Evolutionary conservation across 2,329 filamentous ascomycete genomes (phyloP).

Genomic region (Exophiala phaeomuriformis): DNA sequence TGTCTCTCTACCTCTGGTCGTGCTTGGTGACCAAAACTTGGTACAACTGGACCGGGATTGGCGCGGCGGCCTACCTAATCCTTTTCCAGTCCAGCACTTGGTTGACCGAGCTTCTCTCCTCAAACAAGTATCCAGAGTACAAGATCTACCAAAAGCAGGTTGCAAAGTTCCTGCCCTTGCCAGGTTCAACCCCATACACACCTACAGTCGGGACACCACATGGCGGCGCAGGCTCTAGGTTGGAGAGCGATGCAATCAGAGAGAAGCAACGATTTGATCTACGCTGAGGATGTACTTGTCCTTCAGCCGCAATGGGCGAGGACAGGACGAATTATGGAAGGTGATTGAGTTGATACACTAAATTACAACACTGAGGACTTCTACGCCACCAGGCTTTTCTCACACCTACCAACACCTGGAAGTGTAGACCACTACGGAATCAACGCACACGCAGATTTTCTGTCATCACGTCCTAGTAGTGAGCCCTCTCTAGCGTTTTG

Average conservation of each 20-base stretch:
- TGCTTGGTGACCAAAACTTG: constrained; percentile 64
- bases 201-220: constrained; percentile 1
- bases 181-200: constrained; percentile 1
- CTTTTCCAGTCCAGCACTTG: constrained; percentile 86
- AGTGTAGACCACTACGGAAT: too few species aligned
- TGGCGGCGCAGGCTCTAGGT: neutral
- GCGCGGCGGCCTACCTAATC: constrained; percentile 61
- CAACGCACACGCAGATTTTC: too few species aligned
- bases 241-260: constrained; percentile 8
- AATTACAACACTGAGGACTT: too few species aligned
- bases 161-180: constrained; percentile 69
- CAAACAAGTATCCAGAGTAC: constrained; percentile 83
- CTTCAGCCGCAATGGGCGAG: too few species aligned
- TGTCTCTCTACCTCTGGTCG: constrained; percentile 79
- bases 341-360: too few species aligned
- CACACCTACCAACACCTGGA: too few species aligned
- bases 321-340: too few species aligned
- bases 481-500: too few species aligned
- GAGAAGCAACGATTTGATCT: constrained; percentile 13
- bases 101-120: constrained; percentile 75
- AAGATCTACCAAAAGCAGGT: constrained; percentile 73
- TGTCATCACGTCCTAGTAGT: too few species aligned
- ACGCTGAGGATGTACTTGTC: constrained; percentile 5
- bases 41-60: constrained; percentile 71
- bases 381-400: too few species aligned